Percentiles rank a stretch among this genome's conserved stretches.
phyloP scores from a whole-genome alignment of 176 grass and related monocot genomes.

The Musa schizocarpa region DNA sequence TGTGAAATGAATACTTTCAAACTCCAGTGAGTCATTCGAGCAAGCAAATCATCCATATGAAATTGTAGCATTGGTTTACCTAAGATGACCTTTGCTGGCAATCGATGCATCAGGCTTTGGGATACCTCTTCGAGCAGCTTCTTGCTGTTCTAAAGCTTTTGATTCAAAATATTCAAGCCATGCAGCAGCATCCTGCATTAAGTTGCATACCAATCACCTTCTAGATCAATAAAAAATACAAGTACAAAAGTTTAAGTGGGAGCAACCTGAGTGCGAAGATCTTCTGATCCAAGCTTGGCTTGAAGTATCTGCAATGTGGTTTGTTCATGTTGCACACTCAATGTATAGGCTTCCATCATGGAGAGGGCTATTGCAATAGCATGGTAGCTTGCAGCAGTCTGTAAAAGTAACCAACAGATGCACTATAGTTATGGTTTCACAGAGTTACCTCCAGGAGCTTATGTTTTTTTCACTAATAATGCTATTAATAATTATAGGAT shows the following conservation, averaged over 20 bases:
- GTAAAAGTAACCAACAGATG: conserved; percentile 11
- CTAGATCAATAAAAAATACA: neutral
- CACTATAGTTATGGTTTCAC: neutral
- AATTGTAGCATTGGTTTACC: conserved; percentile 52
- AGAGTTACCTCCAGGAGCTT: too few relatives aligned
- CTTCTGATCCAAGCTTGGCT: conserved; percentile 84
- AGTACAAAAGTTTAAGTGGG: neutral
- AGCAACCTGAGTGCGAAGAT: conserved; percentile 92
- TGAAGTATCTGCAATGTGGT: conserved; percentile 97
- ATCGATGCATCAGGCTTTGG: conserved; percentile 97
- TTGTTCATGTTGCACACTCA: conserved; percentile 96
- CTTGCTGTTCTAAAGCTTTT: conserved; percentile 88
- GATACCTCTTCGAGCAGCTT: conserved; percentile 79
- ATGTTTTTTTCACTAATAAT: too few relatives aligned
- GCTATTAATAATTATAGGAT: too few relatives aligned
- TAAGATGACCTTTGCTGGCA: conserved; percentile 98
- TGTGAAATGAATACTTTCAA: conserved; percentile 38
- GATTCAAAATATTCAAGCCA: conserved; percentile 99
- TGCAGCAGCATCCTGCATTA: conserved; percentile 78
- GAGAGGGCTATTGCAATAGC: conserved; percentile 99
- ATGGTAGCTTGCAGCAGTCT: conserved; percentile 99
- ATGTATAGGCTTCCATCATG: conserved; percentile 92
- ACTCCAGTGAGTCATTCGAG: neutral
- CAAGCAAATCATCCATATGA: neutral
- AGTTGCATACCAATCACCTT: conserved; percentile 5